Base-by-base conservation (phyloP, 768 basidiomycete genomes). In the Mrakia gelida region DNA sequence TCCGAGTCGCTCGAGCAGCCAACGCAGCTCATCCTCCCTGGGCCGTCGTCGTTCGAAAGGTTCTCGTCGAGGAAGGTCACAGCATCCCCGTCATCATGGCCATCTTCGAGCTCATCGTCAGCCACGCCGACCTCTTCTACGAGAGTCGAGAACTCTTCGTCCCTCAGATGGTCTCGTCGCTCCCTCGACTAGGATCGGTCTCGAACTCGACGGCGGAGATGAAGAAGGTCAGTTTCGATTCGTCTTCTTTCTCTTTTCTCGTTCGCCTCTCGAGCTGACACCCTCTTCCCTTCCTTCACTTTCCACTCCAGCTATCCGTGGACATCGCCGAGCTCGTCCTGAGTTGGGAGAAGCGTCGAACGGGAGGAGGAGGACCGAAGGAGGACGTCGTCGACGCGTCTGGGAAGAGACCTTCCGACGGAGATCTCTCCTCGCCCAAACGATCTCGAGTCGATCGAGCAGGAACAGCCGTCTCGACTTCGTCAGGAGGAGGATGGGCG, bases 251-350 rank as follows among this genome's bases (percentile, higher is more conserved):
- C 21, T 38, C 16, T 26, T 23, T 23, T 3, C 70, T 21, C 18
- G 15, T 38, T 28, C 3, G 10, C 71, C 41, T 49, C 76, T 54
- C 21, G 30, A 56, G n/a, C 67, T 56, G 23, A 45, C 56, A 9
- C 30, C 11, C 26, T 21, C 13, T 21, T 38, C 56, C 62, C 8
- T 54, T 23, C 23, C 54, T 23, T 28, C 28, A 41, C 18, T 1
- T 28, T 41, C 30, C 23, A 26, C 15, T 26, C n/a, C 68, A 78
- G 30, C 86, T 98, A 61, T 93, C 94, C 30, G 89, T 98, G 77
- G 97, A 99, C 79, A 89, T 95, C 52, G 87, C 95, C 21, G 94
- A 97, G 83, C 90, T 95, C 59, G 91, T 99, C 52, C 93, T 94
- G 82, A 89, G 90, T 61, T 99, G 97, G 97, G 97, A 98, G 83